phyloP scores from a whole-genome alignment of 495 filamentous ascomycete species.

The Thozetella sp. region DNA sequence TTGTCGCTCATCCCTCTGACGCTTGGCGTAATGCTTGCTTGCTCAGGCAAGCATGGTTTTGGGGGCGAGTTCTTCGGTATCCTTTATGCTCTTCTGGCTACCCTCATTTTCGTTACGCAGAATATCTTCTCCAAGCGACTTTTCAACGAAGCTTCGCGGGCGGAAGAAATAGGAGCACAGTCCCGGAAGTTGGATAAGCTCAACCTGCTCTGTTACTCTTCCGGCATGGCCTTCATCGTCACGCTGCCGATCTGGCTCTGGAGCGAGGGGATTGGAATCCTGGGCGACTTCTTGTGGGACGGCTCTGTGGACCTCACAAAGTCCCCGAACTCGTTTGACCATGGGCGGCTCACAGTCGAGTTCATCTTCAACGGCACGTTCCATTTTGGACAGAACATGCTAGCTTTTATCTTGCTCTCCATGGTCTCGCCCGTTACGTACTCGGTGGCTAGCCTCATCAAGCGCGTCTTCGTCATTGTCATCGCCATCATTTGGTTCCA shows the following conservation, averaged over 20 bases:
- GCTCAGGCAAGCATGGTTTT: slow-evolving; percentile 74
- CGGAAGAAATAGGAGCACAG: slow-evolving; percentile 62
- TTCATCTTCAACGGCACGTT: slow-evolving; percentile 97
- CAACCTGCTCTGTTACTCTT: slow-evolving; percentile 95
- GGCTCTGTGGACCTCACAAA: slow-evolving; percentile 61
- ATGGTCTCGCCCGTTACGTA: slow-evolving; percentile 96
- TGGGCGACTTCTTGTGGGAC: slow-evolving; percentile 73
- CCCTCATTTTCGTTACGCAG: slow-evolving; percentile 95
- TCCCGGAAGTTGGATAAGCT: slow-evolving; percentile 90
- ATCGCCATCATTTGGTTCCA: slow-evolving; percentile 97
- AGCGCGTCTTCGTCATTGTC: slow-evolving; percentile 95
- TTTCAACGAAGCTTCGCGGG: slow-evolving; percentile 91
- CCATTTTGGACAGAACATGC: slow-evolving; percentile 94
- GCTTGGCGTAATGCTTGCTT: slow-evolving; percentile 90
- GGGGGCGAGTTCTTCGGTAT: slow-evolving; percentile 88
- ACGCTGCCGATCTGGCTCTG: slow-evolving; percentile 95
- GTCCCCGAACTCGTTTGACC: slow-evolving; percentile 71
- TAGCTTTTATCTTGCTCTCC: slow-evolving; percentile 89
- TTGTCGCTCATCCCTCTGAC: slow-evolving; percentile 92
- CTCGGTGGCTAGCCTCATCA: slow-evolving; percentile 91
- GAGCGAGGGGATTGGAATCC: slow-evolving; percentile 78
- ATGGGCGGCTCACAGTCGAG: slow-evolving; percentile 76
- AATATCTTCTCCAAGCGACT: slow-evolving; percentile 99
- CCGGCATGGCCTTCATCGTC: slow-evolving; percentile 83
- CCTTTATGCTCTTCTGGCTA: slow-evolving; percentile 79